Percentiles rank a stretch among this genome's conserved stretches.
Conservation (phyloP, 2,329 filamentous ascomycete species). For the Colletotrichum gigasporum region DNA sequence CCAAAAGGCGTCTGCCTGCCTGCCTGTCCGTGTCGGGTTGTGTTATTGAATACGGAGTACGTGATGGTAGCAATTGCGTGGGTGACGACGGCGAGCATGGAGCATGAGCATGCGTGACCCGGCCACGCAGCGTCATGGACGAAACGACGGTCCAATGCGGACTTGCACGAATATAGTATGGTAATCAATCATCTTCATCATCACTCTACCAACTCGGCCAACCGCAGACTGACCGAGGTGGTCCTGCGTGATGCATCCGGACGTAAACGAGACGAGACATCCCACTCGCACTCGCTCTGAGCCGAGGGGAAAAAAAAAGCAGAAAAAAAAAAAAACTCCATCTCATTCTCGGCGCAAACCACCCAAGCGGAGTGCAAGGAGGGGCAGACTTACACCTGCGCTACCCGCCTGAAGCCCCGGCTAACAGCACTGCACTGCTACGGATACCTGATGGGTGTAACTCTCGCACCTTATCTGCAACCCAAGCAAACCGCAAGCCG, state of each 20-base stretch:
- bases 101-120: background rate
- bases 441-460: constrained; percentile 5
- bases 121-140: background rate
- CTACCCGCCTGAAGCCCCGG: constrained; percentile 2
- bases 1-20: background rate
- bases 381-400: constrained; percentile 1
- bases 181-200: background rate
- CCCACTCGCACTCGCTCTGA: background rate
- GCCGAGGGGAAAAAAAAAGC: background rate
- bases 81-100: background rate
- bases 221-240: constrained; percentile 13
- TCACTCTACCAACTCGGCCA: constrained; percentile 2
- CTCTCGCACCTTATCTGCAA: constrained; percentile 21
- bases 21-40: background rate
- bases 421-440: constrained; percentile 21
- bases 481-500: constrained; percentile 7
- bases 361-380: constrained; percentile 10
- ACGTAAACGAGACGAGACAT: constrained; percentile 2
- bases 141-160: background rate
- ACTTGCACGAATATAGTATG: background rate
- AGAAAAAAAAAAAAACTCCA: constrained; percentile 3
- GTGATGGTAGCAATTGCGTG: background rate
- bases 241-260: constrained; percentile 13
- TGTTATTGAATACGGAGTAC: background rate
- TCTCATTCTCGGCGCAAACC: constrained; percentile 13